A percentile compares a stretch with the other conserved stretches of the same genome.
These are phyloP conservation scores for Mycena vitilis DNA, from an alignment of 768 basidiomycete genomes.

Conservation along the genomic window DNA sequence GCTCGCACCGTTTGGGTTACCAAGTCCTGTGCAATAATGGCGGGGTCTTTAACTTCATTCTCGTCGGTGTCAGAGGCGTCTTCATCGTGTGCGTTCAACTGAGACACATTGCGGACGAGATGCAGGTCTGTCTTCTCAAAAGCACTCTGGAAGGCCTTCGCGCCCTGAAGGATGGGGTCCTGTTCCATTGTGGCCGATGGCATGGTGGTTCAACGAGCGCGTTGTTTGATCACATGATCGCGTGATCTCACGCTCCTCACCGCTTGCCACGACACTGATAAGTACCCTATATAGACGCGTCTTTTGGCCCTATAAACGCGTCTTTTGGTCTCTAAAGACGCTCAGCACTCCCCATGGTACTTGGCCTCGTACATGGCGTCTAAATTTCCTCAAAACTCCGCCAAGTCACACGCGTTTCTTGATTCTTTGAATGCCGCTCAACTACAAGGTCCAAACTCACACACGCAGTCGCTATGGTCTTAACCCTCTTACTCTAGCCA, in stretches of 20 bases:
- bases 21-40: conserved; percentile 67
- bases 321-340: not conserved
- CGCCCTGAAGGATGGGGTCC: conserved; percentile 35
- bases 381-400: not conserved
- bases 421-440: conserved; percentile 52
- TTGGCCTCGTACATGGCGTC: conserved; percentile 4
- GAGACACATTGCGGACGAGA: conserved; percentile 49
- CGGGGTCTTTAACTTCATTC: conserved; percentile 59
- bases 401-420: conserved; percentile 32
- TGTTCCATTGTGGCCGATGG: conserved; percentile 30
- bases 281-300: not conserved
- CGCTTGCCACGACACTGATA: not conserved
- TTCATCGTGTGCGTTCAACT: conserved; percentile 52
- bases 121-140: conserved; percentile 53
- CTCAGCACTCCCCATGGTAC: not conserved
- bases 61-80: conserved; percentile 52
- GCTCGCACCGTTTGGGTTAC: conserved; percentile 68
- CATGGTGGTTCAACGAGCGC: too few relatives aligned
- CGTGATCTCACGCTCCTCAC: not conserved
- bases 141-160: conserved; percentile 46
- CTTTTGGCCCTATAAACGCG: too few relatives aligned
- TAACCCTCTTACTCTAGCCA: conserved; percentile 57
- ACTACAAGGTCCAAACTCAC: conserved; percentile 46
- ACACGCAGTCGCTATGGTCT: conserved; percentile 2
- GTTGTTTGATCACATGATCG: conserved; percentile 21